Conservation (phyloP, 495 filamentous ascomycete species). For the Lindgomyces ingoldianus region DNA sequence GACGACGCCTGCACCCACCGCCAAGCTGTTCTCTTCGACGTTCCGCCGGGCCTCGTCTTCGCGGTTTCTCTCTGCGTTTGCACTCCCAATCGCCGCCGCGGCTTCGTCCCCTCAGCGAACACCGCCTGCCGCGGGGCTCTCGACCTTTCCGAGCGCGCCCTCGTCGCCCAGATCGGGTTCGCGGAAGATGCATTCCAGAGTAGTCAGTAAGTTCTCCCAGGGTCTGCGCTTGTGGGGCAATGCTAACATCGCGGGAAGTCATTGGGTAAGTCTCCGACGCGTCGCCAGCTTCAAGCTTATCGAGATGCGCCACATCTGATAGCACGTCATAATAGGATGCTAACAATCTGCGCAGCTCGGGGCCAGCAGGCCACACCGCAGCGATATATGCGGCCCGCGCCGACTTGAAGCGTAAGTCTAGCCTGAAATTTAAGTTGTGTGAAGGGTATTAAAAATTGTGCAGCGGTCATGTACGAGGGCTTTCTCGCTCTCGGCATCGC, state of each 20-base stretch:
- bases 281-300: constrained; percentile 3
- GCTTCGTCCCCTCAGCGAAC: constrained; percentile 62
- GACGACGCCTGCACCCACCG: constrained; percentile 30
- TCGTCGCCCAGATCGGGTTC: constrained; percentile 26
- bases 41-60: constrained; percentile 65
- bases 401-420: constrained; percentile 68
- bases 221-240: not conserved
- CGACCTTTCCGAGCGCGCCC: constrained; percentile 45
- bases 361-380: constrained; percentile 95
- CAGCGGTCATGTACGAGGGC: constrained; percentile 91
- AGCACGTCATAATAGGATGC: constrained; percentile 14
- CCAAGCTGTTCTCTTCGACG: constrained; percentile 85
- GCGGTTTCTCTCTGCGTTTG: constrained; percentile 60
- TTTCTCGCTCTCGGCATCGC: constrained; percentile 97
- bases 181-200: constrained; percentile 47
- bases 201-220: constrained; percentile 42
- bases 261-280: constrained; percentile 40
- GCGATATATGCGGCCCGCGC: constrained; percentile 94
- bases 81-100: constrained; percentile 64
- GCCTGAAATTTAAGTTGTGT: not conserved
- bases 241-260: constrained; percentile 36
- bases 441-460: constrained; percentile 5
- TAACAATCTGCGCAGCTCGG: constrained; percentile 66
- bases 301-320: not conserved
- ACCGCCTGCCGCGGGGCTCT: constrained; percentile 39